Base-by-base conservation (phyloP, 2,329 filamentous ascomycete species). In the Xylariaceae sp. region DNA sequence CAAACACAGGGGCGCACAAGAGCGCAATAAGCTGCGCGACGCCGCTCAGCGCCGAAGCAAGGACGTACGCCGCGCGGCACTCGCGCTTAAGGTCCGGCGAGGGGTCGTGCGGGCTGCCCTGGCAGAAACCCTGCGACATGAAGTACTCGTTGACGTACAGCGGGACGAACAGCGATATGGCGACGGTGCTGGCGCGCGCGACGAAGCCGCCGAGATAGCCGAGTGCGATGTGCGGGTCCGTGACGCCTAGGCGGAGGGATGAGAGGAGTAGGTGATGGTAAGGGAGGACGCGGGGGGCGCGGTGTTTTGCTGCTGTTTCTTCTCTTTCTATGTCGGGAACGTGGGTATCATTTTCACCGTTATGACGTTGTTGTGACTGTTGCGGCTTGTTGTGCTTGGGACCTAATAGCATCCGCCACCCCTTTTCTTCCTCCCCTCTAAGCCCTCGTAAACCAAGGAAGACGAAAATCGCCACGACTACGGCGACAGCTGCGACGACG, bases 171-270 rank as follows among this genome's bases (percentile, higher is more conserved):
- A 97, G 79, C 1, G 89, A 94, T 54, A 98, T 95, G 42, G 88
- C 92, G 5, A 98, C 93, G 0, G 90, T 95, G 1, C 91, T 96
- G 6, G 93, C 91, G 45, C 93, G 83, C 8, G 91, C 92, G 2
- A 98, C 92, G 59, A 97, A 96, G 2, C 93, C 93, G 51, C 92
- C 93, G 0, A 97, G 71, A 60, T 97, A 98, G 22, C 87, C 92
- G 0, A 97, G 76, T 16, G 82, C 84, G 50, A 98, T 95, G 55
- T 86, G 80, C 8, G 82, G 75, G 61, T 94, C 87, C 7, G 55
- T 81, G 57, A 89, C 81, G 12, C 86, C 91, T 10, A 95, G 76
- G 6, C 81, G 56, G 56, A 91, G 64, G 27, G 86, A 77, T 50
- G 82, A 71, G 51, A 77, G 69, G 41, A 88, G 69, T 43, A 86